Evolutionary conservation across 1,139 yeast genomes (phyloP), one percentile per base, ranked within the genome.

Genomic region (Trichomonascaceae sp.): DNA sequence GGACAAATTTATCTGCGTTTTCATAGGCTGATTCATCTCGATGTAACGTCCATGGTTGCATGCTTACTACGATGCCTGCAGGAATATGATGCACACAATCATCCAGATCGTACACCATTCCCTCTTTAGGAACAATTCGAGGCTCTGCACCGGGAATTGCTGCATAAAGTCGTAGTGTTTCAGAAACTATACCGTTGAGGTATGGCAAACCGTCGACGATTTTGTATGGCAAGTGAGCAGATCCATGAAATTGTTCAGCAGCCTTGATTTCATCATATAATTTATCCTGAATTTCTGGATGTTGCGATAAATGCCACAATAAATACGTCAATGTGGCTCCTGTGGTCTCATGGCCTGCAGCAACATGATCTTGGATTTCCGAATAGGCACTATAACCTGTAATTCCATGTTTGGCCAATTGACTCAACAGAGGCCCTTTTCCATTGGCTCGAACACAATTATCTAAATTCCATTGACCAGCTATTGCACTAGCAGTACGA

Each of bases 121-220:
- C 76, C 2, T 56, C 49, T 13, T 61, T 57, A 3, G 76, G 76
- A 3, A 78, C 81, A 5, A 78, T 66, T 45, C 91, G 68, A 1
- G 90, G 90, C 64, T 84, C 89, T 44, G 85, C 81, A 0, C 90
- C 90, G 0, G 91, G 91, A 58, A 85, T 85, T 0, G 89, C 84
- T 0, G 88, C 73, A 67, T 84, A 87, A 0, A 84, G 71, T 52
- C 91, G 70, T 17, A 79, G 74, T 10, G 79, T 78, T 63, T 85
- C 91, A 55, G 76, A 73, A 5, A 84, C 63, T 13, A 84, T 71
- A 0, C 87, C 87, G 59, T 80, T 78, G 58, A 84, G 67, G 55
- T 76, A 78, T 1, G 82, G 83, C 48, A 84, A 68, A 10, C 66
- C 66, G 58, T 84, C 87, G 17, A 84, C 70, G 1, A 68, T 67